Evolutionary conservation across 1,139 yeast genomes (phyloP).

Genomic region (Protomyces macrosporus): DNA sequence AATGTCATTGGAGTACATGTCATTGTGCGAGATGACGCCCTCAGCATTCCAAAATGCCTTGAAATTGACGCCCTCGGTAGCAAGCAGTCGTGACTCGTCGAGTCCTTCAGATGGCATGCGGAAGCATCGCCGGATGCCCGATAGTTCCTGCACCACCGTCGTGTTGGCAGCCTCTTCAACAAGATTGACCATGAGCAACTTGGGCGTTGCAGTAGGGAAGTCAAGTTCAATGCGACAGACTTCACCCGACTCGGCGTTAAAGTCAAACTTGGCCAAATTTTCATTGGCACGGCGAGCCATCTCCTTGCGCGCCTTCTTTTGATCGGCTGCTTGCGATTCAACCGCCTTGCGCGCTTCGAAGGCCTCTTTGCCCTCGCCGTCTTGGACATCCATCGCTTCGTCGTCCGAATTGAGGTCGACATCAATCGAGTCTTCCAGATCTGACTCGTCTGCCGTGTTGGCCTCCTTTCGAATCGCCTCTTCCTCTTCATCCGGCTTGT

Average conservation of each 20-base stretch:
- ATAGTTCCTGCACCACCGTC: slow-evolving; percentile 89
- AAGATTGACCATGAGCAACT: slow-evolving; percentile 93
- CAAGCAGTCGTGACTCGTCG: slow-evolving; percentile 56
- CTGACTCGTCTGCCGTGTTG: slow-evolving; percentile 49
- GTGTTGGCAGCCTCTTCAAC: slow-evolving; percentile 86
- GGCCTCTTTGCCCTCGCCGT: slow-evolving; percentile 31
- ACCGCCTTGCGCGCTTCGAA: slow-evolving; percentile 29
- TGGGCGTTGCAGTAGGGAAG: slow-evolving; percentile 79
- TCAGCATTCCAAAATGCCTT: slow-evolving; percentile 98
- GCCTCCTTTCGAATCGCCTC: slow-evolving; percentile 81
- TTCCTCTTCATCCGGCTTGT: slow-evolving; percentile 91
- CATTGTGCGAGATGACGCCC: slow-evolving; percentile 81
- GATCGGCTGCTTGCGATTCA: slow-evolving; percentile 49
- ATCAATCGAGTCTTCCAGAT: slow-evolving; percentile 42
- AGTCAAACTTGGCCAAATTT: slow-evolving; percentile 70
- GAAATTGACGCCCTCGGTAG: slow-evolving; percentile 98
- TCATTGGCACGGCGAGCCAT: slow-evolving; percentile 66
- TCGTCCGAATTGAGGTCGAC: slow-evolving; percentile 35
- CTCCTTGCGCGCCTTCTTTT: slow-evolving; percentile 70
- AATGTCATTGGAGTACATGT: slow-evolving; percentile 85
- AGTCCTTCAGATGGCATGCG: slow-evolving; percentile 66
- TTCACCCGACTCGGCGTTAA: slow-evolving; percentile 80
- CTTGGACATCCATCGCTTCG: slow-evolving; percentile 31
- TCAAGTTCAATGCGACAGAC: slow-evolving; percentile 91
- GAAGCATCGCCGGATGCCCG: slow-evolving; percentile 86